These are phyloP conservation scores for Eimeria zaria DNA, from an alignment of 169 alveolate genomes.

Conservation along the genomic window DNA sequence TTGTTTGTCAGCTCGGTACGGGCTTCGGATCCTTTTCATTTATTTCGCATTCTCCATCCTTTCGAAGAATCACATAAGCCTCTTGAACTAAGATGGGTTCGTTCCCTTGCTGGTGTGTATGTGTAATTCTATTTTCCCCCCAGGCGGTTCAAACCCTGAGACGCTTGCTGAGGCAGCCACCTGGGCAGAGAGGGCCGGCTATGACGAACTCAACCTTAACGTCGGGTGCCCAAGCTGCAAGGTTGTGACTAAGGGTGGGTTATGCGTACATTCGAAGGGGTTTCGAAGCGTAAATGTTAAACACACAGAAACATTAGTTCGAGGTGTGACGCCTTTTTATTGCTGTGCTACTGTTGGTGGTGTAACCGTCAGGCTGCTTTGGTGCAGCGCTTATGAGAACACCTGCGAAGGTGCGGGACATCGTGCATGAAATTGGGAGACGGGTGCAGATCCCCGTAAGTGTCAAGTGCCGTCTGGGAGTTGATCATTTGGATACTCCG, in stretches of 20 bases:
- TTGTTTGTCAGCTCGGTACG: constrained; percentile 96
- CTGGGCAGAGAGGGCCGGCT: constrained; percentile 94
- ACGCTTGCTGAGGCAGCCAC: constrained; percentile 95
- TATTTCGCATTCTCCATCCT: neutral
- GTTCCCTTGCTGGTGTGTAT: neutral
- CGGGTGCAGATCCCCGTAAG: constrained; percentile 92
- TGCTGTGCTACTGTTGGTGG: neutral
- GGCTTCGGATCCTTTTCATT: neutral
- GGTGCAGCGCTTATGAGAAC: constrained; percentile 99
- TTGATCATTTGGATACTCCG: constrained; percentile 93
- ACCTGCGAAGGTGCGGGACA: constrained; percentile 95
- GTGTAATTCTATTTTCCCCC: neutral
- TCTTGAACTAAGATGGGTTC: neutral
- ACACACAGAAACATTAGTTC: neutral
- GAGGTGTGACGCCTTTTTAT: neutral
- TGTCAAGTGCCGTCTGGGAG: constrained; percentile 98
- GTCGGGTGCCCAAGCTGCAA: constrained; percentile 97
- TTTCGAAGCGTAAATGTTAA: neutral
- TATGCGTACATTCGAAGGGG: too few species aligned
- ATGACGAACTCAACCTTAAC: constrained; percentile 97
- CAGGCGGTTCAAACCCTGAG: constrained; percentile 94
- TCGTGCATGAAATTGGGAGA: constrained; percentile 84
- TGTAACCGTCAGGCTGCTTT: constrained; percentile 91
- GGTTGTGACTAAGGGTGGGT: constrained; percentile 93
- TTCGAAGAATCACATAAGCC: neutral